Evolutionary conservation across 257 asterid species (phyloP).

Genomic region (Rhazya stricta): DNA sequence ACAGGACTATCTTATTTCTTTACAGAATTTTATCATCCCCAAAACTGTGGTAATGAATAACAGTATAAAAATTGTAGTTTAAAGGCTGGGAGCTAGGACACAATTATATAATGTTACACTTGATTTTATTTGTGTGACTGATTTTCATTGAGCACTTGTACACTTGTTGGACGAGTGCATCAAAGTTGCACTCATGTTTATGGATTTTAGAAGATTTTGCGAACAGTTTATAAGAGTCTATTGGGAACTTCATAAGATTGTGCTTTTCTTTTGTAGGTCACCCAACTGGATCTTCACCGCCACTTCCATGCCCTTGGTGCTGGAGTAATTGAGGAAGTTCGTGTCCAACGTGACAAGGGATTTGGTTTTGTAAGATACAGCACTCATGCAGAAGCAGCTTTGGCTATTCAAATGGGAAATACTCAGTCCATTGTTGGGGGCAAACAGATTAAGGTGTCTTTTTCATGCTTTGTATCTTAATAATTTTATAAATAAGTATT

Average conservation of each 20-base stretch:
- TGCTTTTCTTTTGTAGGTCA: conserved; percentile 43
- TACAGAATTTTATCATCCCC: background rate
- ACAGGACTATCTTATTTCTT: background rate
- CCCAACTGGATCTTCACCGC: conserved; percentile 86
- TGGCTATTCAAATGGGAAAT: conserved; percentile 86
- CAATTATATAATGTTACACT: background rate
- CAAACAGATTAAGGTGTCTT: conserved; percentile 76
- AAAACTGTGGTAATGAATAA: background rate
- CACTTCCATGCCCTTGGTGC: conserved; percentile 85
- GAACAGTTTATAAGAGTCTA: background rate
- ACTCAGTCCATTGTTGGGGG: conserved; percentile 63
- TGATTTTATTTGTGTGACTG: background rate
- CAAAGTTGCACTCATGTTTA: background rate
- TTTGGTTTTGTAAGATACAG: conserved; percentile 86
- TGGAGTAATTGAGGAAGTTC: conserved; percentile 90
- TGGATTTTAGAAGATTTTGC: background rate
- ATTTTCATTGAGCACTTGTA: background rate
- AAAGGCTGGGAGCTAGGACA: background rate
- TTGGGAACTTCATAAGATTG: background rate
- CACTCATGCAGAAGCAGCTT: conserved; percentile 84
- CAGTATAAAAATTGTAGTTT: background rate
- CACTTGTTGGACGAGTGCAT: background rate
- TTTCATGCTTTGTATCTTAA: background rate
- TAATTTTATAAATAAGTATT: background rate
- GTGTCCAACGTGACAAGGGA: conserved; percentile 92